These are phyloP conservation scores for Peribolospora kevripleyi DNA, from an alignment of 768 basidiomycete species.

Conservation along the genomic window DNA sequence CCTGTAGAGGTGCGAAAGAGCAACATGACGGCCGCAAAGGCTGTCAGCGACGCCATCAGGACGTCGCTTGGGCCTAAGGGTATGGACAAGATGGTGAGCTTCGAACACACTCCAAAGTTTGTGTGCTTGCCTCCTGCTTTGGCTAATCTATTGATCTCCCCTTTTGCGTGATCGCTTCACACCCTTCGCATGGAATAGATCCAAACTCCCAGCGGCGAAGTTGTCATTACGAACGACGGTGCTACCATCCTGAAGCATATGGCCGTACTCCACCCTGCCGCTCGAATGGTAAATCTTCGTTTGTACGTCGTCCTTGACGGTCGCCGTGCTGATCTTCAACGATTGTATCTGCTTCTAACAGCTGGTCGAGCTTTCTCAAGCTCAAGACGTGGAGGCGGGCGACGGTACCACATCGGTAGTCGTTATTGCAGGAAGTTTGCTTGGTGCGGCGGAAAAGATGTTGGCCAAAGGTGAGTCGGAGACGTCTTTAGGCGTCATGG, in stretches of 20 bases:
- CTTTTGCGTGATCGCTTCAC: not conserved
- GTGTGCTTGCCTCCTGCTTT: not conserved
- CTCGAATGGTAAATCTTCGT: slow-evolving; percentile 55
- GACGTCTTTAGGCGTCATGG: not conserved
- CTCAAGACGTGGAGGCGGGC: slow-evolving; percentile 94
- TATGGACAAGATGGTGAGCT: slow-evolving; percentile 92
- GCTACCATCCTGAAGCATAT: slow-evolving; percentile 75
- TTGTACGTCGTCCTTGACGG: not conserved
- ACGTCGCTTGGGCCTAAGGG: slow-evolving; percentile 90
- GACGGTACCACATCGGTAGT: slow-evolving; percentile 97
- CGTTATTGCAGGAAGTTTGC: slow-evolving; percentile 73
- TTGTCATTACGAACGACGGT: slow-evolving; percentile 95
- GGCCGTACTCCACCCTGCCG: slow-evolving; percentile 89
- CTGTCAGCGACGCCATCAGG: slow-evolving; percentile 89
- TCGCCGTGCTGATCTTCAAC: not conserved
- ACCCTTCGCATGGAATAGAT: slow-evolving; percentile 31
- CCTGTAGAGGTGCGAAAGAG: not conserved
- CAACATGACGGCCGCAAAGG: slow-evolving; percentile 23
- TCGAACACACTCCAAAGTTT: slow-evolving; percentile 6
- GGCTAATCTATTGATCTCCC: not conserved
- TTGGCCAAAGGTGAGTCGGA: slow-evolving; percentile 46
- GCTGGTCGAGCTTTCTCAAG: slow-evolving; percentile 92
- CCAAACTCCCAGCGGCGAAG: slow-evolving; percentile 85
- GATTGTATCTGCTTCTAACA: slow-evolving; percentile 18
- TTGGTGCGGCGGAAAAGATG: slow-evolving; percentile 92